Conservation (phyloP, 768 basidiomycete genomes). For the Nidularia pulvinata region DNA sequence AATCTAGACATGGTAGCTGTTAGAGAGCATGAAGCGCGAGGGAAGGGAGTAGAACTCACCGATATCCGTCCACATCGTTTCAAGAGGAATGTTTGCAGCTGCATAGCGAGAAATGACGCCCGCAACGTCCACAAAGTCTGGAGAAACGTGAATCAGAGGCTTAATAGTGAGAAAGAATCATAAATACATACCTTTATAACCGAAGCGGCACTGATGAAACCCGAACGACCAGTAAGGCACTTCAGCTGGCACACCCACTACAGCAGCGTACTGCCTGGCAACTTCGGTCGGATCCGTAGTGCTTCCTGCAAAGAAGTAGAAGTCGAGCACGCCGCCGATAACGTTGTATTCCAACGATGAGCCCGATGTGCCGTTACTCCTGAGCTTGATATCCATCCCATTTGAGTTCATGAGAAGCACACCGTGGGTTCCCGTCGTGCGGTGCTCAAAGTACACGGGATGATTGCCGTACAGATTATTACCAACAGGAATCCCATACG, state of each 20-base stretch:
- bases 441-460: conserved; percentile 73
- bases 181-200: conserved; percentile 48
- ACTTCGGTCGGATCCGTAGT: conserved; percentile 55
- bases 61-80: conserved; percentile 84
- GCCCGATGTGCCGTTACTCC: conserved; percentile 28
- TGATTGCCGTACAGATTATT: conserved; percentile 74
- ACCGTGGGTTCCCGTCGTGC: conserved; percentile 64
- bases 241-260: conserved; percentile 67
- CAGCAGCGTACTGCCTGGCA: conserved; percentile 66
- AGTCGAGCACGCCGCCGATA: conserved; percentile 77
- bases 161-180: neutral
- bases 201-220: conserved; percentile 73
- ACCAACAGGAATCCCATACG: conserved; percentile 53
- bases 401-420: conserved; percentile 71
- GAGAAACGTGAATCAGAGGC: neutral
- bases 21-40: neutral
- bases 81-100: conserved; percentile 60
- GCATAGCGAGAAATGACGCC: conserved; percentile 63
- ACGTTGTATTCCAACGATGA: conserved; percentile 70
- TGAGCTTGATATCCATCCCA: conserved; percentile 79
- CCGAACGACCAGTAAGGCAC: conserved; percentile 79
- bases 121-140: conserved; percentile 65
- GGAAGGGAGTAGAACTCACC: conserved; percentile 27
- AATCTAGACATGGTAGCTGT: conserved; percentile 38
- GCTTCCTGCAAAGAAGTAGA: conserved; percentile 78